These are phyloP conservation scores for Mucor piriformis DNA, from an alignment of 371 early-diverging fungal species.

Conservation along the genomic window DNA sequence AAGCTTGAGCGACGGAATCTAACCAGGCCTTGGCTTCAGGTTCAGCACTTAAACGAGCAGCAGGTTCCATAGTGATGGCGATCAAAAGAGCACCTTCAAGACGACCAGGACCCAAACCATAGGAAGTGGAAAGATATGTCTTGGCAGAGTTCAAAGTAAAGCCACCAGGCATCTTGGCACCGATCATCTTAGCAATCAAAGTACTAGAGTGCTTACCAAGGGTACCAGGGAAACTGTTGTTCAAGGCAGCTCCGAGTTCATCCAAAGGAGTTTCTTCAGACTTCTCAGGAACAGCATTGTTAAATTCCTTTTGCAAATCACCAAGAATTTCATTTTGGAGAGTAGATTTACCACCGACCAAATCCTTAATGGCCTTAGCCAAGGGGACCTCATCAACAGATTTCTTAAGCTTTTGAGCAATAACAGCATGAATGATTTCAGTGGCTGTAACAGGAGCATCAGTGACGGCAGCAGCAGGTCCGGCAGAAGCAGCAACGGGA, in stretches of 20 bases:
- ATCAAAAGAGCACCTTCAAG: conserved; percentile 82
- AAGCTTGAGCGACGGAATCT: conserved; percentile 76
- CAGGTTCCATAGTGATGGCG: conserved; percentile 87
- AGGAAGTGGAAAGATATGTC: conserved; percentile 66
- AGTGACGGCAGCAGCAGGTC: conserved; percentile 35
- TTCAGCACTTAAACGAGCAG: conserved; percentile 78
- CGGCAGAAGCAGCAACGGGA: conserved; percentile 41
- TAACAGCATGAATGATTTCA: conserved; percentile 79
- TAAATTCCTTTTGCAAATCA: conserved; percentile 94
- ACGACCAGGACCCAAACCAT: conserved; percentile 88
- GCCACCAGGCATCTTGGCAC: conserved; percentile 94
- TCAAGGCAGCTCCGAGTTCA: conserved; percentile 79
- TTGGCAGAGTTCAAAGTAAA: conserved; percentile 83
- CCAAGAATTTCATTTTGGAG: conserved; percentile 97
- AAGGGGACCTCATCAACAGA: conserved; percentile 74
- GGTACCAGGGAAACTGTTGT: conserved; percentile 63
- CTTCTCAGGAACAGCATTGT: conserved; percentile 85
- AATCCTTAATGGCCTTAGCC: conserved; percentile 87
- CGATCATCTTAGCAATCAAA: conserved; percentile 83
- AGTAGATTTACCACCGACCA: conserved; percentile 95
- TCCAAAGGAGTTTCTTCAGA: conserved; percentile 89
- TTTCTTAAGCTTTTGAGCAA: conserved; percentile 94
- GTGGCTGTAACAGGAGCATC: conserved; percentile 82
- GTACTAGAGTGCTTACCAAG: conserved; percentile 86
- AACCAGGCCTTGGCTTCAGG: conserved; percentile 91